Evolutionary conservation across 1,139 yeast species (phyloP), one percentile per base, ranked within the genome.

Genomic region (Debaryomyces subglobosus): DNA sequence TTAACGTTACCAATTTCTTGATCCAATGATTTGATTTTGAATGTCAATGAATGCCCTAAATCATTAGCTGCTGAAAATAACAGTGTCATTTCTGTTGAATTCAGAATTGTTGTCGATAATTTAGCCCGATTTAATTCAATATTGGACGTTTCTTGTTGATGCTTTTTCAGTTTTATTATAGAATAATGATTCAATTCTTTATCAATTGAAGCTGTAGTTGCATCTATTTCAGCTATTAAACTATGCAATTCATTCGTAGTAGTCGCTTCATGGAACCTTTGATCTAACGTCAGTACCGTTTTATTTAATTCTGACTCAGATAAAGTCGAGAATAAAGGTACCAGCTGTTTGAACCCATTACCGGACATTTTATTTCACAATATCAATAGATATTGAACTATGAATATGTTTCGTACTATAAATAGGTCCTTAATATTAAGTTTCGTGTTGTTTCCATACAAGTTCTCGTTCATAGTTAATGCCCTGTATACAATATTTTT

Each of bases 1-100:
- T 77, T 69, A n/a, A 92, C 90, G 39, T 88, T 79, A 4, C 77
- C 72, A 53, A 87, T 84, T 59, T 91, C 96, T 45, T 73, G 72
- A 62, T 90, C 96, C 42, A 89, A 72, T 5, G 84, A 68, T 50
- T 86, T 77, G 50, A 90, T 89, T 56, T 85, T 82, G 44, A 79
- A 80, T 1, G 96, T 87, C 47, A 90, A 79, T 16, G 80, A 71
- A 39, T 78, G 73, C 3, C 96, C 94, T 51, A 85, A 73, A 48
- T 78, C 79, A 49, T 86, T 83, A 0, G 96, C 88, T 30, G 77
- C 71, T 6, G 82, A 69, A 51, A 86, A 76, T 29, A 83, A 71
- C 30, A 69, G 66, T 13, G 77, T 74, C 51, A 88, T 68, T 12
- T 79, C 75, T 38, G 73, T 71, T 9, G 85, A 79, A 24, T 61